A percentile compares a stretch with the other conserved stretches of the same genome.
These are phyloP conservation scores for Candida parachauliodes DNA, from an alignment of 805 yeast genomes.

Conservation along the genomic window DNA sequence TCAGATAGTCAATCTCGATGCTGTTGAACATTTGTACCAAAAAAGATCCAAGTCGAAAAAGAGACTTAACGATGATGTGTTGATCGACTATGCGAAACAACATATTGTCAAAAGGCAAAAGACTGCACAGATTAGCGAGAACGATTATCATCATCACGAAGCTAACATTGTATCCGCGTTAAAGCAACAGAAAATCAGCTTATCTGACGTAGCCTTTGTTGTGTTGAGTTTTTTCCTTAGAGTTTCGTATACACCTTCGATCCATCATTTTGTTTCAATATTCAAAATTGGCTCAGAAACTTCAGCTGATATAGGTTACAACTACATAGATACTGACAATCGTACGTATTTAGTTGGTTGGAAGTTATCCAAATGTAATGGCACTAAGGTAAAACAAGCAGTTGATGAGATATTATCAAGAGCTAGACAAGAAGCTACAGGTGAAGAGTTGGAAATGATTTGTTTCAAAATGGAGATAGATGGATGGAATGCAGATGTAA, in stretches of 20 bases:
- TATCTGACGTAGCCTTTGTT: neutral
- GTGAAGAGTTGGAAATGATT: neutral
- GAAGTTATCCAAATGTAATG: neutral
- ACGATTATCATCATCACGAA: slow-evolving; percentile 3
- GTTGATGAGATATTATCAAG: neutral
- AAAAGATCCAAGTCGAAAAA: slow-evolving; percentile 1
- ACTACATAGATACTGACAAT: neutral
- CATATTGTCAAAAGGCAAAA: slow-evolving; percentile 2
- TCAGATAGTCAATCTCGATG: slow-evolving; percentile 2
- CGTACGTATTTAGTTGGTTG: slow-evolving; percentile 1
- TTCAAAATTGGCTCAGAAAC: neutral
- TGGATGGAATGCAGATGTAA: slow-evolving; percentile 1
- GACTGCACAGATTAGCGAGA: neutral
- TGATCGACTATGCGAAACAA: slow-evolving; percentile 3
- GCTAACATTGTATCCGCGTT: neutral
- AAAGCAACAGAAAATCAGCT: neutral
- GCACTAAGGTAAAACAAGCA: neutral
- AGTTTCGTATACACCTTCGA: slow-evolving; percentile 1
- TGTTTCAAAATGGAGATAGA: neutral
- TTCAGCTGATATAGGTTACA: neutral
- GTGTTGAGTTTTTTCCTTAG: neutral
- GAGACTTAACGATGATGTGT: neutral
- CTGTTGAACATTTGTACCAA: slow-evolving; percentile 1
- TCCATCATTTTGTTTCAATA: slow-evolving; percentile 1
- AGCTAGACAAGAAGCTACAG: neutral